These are phyloP conservation scores for Boletus rubescentipes DNA, from an alignment of 768 basidiomycete species.

Conservation along the genomic window DNA sequence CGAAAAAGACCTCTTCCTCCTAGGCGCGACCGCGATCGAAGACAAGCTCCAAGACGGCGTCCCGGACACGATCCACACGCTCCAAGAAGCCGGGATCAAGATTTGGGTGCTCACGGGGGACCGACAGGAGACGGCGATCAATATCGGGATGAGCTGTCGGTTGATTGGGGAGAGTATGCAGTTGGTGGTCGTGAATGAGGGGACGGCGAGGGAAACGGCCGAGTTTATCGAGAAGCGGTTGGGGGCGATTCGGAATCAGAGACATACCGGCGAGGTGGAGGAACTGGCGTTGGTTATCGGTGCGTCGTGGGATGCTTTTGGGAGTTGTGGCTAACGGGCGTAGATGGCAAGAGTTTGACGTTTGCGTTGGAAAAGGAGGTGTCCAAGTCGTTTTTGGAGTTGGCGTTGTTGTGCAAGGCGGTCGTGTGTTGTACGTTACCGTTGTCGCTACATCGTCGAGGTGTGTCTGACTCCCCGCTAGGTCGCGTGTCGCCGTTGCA, in stretches of 20 bases:
- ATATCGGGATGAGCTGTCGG: slow-evolving; percentile 97
- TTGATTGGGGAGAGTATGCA: slow-evolving; percentile 99
- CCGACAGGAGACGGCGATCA: slow-evolving; percentile 98
- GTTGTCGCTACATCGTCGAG: no score
- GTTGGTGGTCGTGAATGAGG: slow-evolving; percentile 94
- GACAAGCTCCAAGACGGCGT: slow-evolving; percentile 99
- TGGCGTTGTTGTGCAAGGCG: slow-evolving; percentile 98
- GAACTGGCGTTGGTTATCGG: slow-evolving; percentile 95
- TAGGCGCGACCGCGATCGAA: slow-evolving; percentile 98
- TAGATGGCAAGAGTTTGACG: slow-evolving; percentile 92
- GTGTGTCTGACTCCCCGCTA: background rate
- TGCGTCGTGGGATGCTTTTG: slow-evolving; percentile 33
- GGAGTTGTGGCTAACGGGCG: background rate
- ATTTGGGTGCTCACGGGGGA: slow-evolving; percentile 99
- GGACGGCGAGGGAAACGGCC: slow-evolving; percentile 73
- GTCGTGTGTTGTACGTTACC: slow-evolving; percentile 87
- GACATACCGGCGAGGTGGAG: slow-evolving; percentile 88
- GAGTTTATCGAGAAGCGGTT: slow-evolving; percentile 88
- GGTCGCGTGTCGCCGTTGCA: slow-evolving; percentile 97
- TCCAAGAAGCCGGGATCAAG: slow-evolving; percentile 99
- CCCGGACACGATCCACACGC: slow-evolving; percentile 94
- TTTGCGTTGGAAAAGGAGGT: slow-evolving; percentile 94
- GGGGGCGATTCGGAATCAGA: slow-evolving; percentile 89
- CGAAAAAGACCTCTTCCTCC: slow-evolving; percentile 87
- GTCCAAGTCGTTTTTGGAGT: slow-evolving; percentile 86